Base-by-base conservation (phyloP, 164 flowering plant genomes). In the Umbilicus rupestris region DNA sequence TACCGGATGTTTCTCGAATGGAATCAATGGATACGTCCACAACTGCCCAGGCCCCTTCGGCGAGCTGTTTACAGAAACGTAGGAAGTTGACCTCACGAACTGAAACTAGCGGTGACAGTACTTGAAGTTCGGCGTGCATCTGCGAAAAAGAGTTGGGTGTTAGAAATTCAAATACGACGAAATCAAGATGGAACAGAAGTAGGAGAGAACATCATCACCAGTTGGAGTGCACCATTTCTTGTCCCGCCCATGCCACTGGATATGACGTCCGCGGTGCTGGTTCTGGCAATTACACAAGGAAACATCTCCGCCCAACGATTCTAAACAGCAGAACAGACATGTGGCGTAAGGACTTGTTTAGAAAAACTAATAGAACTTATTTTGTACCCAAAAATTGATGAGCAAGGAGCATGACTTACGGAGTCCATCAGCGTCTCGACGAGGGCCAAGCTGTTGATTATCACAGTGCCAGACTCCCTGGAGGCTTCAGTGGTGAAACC, bases 401-500 rank as follows among this genome's bases (percentile, higher is more conserved):
- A 16, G 22, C 22, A 2, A 47, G 28, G 26, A 22, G 22, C 22
- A 22, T 62, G 29, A 62, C 84, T 81, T 71, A 91, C 99, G 64
- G 92, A 79, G 63, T 91, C 97, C 95, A 94, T 87, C 45, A 94
- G 68, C 24, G 95, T 91, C 76, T 91, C 97, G 11, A 94, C 97
- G 28, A 94, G 92, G 4, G 96, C 92, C 78, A 86, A 69, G 64
- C 97, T 83, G 75, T 87, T 91, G 83, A 94, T 82, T 72, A 94
- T 91, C 24, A 91, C 93, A 80, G 87, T 74, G 2, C 96, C 96
- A 28, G 83, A 74, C 70, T 86, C 97, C 58, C 95, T 78, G 0
- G 93, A 81, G 12, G 93, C 95, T 70, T 94, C 99, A 5, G 84
- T 71, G 41, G 82, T 90, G 64, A 84, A 91, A 3, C 96, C 95